These are phyloP conservation scores for Aspergillus ochraceoroseus DNA, from an alignment of 2,329 filamentous ascomycete genomes.

Conservation along the genomic window DNA sequence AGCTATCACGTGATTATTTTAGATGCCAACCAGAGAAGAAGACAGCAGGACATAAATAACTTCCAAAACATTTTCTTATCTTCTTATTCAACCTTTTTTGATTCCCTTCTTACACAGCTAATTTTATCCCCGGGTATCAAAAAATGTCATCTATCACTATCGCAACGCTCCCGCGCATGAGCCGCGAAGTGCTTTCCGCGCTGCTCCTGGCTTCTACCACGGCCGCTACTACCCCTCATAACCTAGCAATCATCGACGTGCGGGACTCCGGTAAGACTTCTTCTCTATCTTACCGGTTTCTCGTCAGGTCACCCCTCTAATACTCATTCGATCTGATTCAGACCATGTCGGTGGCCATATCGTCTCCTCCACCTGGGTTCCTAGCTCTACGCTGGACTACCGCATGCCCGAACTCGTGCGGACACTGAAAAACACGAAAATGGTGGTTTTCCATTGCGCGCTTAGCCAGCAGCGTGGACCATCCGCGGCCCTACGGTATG, in stretches of 20 bases:
- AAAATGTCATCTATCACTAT: slow-evolving; percentile 56
- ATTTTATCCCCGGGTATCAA: too few species aligned
- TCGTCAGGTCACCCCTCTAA: too few species aligned
- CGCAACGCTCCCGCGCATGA: slow-evolving; percentile 61
- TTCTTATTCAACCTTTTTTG: not conserved
- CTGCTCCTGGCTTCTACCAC: slow-evolving; percentile 53
- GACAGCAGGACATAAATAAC: too few species aligned
- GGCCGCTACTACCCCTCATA: slow-evolving; percentile 34
- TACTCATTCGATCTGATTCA: too few species aligned
- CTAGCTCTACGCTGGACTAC: slow-evolving; percentile 66
- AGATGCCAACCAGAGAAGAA: too few species aligned
- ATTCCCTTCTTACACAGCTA: not conserved
- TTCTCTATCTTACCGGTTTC: not conserved
- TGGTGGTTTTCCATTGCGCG: slow-evolving; percentile 90
- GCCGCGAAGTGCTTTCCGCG: slow-evolving; percentile 62
- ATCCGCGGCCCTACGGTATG: slow-evolving; percentile 72
- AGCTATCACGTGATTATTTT: too few species aligned
- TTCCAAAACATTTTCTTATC: not conserved
- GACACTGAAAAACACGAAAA: slow-evolving; percentile 68
- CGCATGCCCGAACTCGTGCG: slow-evolving; percentile 78
- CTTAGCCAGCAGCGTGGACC: slow-evolving; percentile 88
- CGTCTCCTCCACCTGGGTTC: slow-evolving; percentile 67
- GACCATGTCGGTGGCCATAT: slow-evolving; percentile 93
- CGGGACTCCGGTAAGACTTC: slow-evolving; percentile 64
- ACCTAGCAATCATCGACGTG: slow-evolving; percentile 77